phyloP scores from a whole-genome alignment of 768 basidiomycete species.

The Glaciozyma martinii region DNA sequence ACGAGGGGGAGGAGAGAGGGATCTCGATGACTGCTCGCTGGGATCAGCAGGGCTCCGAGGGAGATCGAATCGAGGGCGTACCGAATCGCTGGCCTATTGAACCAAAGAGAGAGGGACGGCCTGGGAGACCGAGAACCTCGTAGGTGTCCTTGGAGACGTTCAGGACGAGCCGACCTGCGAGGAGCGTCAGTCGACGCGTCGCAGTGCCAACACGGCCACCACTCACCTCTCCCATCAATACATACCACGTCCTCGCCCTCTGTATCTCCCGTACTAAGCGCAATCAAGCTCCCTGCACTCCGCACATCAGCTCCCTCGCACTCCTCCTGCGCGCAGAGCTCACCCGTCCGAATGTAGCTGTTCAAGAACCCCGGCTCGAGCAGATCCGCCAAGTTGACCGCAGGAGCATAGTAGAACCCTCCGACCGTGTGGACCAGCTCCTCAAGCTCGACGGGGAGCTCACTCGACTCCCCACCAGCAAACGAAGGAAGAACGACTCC shows the following conservation, averaged over 20 bases:
- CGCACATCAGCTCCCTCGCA: neutral
- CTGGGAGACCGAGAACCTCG: conserved; percentile 26
- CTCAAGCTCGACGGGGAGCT: neutral
- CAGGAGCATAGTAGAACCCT: neutral
- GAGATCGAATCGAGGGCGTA: neutral
- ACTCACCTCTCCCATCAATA: conserved; percentile 26
- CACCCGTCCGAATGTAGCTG: conserved; percentile 12
- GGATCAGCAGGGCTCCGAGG: neutral
- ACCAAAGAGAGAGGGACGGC: conserved; percentile 14
- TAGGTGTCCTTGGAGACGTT: conserved; percentile 23
- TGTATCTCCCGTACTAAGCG: conserved; percentile 6
- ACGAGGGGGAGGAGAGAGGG: conserved; percentile 9
- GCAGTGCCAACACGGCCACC: neutral
- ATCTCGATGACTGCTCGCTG: conserved; percentile 20
- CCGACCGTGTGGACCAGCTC: neutral
- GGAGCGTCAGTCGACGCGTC: neutral
- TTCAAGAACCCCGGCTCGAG: conserved; percentile 16
- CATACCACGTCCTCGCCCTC: conserved; percentile 19
- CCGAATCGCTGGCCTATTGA: conserved; percentile 22
- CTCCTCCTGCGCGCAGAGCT: neutral
- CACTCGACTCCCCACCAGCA: conserved; percentile 4
- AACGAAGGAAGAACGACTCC: neutral
- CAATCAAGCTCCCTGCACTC: conserved; percentile 14
- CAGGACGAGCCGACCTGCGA: conserved; percentile 23
- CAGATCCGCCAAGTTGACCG: conserved; percentile 21